Evolutionary conservation across 164 flowering plant genomes (phyloP).

Genomic region (Vitis rotundifolia): DNA sequence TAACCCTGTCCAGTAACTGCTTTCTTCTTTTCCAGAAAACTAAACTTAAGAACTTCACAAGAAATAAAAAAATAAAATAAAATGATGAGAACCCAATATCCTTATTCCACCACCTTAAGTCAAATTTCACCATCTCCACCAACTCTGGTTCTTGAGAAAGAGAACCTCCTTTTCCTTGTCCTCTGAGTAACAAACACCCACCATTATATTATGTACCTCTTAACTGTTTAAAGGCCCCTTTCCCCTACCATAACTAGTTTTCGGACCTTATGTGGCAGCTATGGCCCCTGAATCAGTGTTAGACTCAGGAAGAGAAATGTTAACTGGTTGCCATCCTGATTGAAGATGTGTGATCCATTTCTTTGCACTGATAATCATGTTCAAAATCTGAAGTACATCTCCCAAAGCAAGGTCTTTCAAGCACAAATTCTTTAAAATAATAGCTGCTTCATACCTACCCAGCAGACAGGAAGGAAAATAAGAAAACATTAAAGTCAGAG

Average conservation of each 20-base stretch:
- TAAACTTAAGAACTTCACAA: too few relatives aligned
- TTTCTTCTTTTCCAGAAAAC: too few relatives aligned
- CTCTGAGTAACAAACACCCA: background rate
- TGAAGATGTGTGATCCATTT: slow-evolving; percentile 69
- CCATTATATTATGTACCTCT: background rate
- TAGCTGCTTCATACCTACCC: slow-evolving; percentile 79
- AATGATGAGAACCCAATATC: background rate
- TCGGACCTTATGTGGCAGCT: slow-evolving; percentile 4
- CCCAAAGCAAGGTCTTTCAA: slow-evolving; percentile 62
- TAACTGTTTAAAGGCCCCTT: background rate
- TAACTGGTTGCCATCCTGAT: slow-evolving; percentile 89
- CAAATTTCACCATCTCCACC: background rate
- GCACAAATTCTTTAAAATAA: slow-evolving; percentile 53
- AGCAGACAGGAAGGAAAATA: slow-evolving; percentile 2
- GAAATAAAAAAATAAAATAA: background rate
- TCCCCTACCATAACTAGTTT: background rate
- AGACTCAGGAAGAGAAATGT: slow-evolving; percentile 42
- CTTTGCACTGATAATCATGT: slow-evolving; percentile 48
- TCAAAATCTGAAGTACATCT: slow-evolving; percentile 70
- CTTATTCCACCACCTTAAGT: background rate
- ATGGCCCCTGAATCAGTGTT: slow-evolving; percentile 24
- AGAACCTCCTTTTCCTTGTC: background rate
- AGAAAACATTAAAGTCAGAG: background rate
- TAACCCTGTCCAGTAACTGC: too few relatives aligned
- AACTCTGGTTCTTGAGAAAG: background rate